phyloP scores from a whole-genome alignment of 148 eudicot genomes.

The Heliosperma pusillum region DNA sequence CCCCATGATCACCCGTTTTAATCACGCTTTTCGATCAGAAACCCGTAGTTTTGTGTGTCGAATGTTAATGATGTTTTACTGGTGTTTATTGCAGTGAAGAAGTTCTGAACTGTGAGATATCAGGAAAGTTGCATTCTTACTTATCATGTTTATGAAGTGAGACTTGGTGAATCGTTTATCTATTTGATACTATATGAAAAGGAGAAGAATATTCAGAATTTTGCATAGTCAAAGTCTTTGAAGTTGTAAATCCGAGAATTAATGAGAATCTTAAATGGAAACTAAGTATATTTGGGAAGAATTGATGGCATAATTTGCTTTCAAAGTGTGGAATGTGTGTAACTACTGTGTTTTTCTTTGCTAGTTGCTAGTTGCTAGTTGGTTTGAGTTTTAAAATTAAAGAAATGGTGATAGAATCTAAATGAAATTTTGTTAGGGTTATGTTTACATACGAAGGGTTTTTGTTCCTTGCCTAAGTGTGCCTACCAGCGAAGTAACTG shows the following conservation, averaged over 20 bases:
- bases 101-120: not conserved
- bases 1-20: not conserved
- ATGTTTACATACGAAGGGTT: not conserved
- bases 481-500: too few species aligned
- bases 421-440: not conserved
- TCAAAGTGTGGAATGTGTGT: not conserved
- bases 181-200: conserved; percentile 1
- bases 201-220: conserved; percentile 6
- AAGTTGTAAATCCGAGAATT: conserved; percentile 9
- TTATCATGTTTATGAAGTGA: not conserved
- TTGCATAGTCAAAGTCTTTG: not conserved
- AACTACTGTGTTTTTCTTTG: not conserved
- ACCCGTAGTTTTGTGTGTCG: not conserved
- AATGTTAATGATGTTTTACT: too few species aligned
- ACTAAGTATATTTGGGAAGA: not conserved
- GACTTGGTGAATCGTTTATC: conserved; percentile 10
- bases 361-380: not conserved
- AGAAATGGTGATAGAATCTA: too few species aligned
- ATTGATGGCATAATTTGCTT: conserved; percentile 2
- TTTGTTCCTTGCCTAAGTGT: too few species aligned
- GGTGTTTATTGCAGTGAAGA: too few species aligned
- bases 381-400: not conserved
- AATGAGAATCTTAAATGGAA: conserved; percentile 3
- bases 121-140: conserved; percentile 5
- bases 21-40: too few species aligned